Conservation (phyloP, 805 yeast species). For the Saccharomyces kudriavzevii region DNA sequence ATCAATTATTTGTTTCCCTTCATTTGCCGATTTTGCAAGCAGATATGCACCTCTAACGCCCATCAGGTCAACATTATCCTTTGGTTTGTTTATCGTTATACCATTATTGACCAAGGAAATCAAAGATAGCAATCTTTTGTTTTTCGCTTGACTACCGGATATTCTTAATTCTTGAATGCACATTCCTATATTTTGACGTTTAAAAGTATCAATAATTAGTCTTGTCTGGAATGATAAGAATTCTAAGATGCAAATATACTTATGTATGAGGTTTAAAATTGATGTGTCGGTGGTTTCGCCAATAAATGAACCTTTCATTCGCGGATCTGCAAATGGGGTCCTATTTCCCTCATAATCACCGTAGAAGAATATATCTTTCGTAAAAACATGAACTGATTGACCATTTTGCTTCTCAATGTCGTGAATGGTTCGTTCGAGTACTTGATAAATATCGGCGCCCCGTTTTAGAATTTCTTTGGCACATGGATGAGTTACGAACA, state of each 20-base stretch:
- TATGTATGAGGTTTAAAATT: constrained; percentile 30
- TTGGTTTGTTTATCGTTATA: constrained; percentile 9
- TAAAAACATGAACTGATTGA: constrained; percentile 20
- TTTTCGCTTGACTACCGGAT: constrained; percentile 49
- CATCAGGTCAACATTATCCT: constrained; percentile 10
- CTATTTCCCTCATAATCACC: constrained; percentile 55
- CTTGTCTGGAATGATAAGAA: constrained; percentile 44
- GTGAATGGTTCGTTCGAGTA: constrained; percentile 17
- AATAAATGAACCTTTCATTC: constrained; percentile 41
- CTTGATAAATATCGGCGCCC: constrained; percentile 12
- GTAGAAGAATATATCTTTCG: constrained; percentile 37
- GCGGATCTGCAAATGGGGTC: constrained; percentile 45
- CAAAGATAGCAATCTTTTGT: constrained; percentile 33
- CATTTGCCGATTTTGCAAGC: constrained; percentile 13
- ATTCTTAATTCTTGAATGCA: constrained; percentile 33
- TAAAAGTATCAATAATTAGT: constrained; percentile 33
- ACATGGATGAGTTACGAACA: constrained; percentile 38
- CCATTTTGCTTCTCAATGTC: constrained; percentile 10
- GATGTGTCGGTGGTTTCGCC: constrained; percentile 39
- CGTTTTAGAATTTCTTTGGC: constrained; percentile 4
- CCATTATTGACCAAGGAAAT: constrained; percentile 20
- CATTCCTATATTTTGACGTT: neutral
- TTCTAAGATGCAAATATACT: constrained; percentile 42
- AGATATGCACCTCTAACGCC: constrained; percentile 20
- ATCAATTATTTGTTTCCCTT: constrained; percentile 2